Percentiles rank a stretch among this genome's conserved stretches.
These are phyloP conservation scores for Cornus suecica DNA, from an alignment of 148 eudicot genomes.

Conservation along the genomic window DNA sequence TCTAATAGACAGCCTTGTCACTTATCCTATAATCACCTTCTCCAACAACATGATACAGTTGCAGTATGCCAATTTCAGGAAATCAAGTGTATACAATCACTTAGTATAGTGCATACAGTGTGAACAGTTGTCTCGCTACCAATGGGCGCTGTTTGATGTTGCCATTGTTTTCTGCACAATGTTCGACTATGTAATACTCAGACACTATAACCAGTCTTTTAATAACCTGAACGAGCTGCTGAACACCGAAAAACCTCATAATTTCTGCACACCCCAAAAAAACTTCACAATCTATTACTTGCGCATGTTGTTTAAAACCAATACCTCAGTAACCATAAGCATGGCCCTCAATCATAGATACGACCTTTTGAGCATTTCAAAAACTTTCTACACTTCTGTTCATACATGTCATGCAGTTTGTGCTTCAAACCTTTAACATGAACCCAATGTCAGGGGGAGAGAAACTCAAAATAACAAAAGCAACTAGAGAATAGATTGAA, in stretches of 20 bases:
- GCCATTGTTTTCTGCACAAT: background rate
- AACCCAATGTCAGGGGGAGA: too few relatives aligned
- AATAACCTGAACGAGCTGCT: background rate
- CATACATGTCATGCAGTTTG: background rate
- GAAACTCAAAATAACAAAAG: background rate
- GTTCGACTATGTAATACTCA: background rate
- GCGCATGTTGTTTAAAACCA: too few relatives aligned
- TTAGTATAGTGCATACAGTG: background rate
- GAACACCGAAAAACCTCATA: background rate
- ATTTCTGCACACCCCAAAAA: too few relatives aligned
- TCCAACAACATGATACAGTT: background rate
- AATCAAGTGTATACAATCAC: background rate
- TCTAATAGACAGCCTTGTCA: background rate
- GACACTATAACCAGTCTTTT: background rate
- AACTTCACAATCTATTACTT: too few relatives aligned
- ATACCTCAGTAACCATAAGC: too few relatives aligned
- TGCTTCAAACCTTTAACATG: background rate
- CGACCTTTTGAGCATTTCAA: background rate
- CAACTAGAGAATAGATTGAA: background rate
- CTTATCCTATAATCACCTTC: background rate
- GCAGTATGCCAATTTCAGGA: background rate
- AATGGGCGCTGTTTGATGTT: background rate
- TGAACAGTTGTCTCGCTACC: background rate
- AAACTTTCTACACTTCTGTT: background rate
- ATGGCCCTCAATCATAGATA: too few relatives aligned